Conservation (phyloP, 371 early-diverging fungal species). For the Zopfochytrium polystomum region DNA sequence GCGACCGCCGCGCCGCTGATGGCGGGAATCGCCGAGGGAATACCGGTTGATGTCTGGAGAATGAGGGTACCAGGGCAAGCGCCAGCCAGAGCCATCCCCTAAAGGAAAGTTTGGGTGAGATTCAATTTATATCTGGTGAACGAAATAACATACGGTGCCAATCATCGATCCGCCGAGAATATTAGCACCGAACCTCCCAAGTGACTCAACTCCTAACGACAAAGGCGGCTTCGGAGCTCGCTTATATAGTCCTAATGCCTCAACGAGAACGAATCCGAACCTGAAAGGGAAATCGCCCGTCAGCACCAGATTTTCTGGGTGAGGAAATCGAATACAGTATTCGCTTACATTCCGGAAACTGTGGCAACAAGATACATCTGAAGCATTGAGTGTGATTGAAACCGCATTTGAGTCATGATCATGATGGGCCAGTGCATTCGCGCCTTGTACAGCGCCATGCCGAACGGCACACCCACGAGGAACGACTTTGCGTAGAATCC, state of each 20-base stretch:
- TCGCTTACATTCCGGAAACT: constrained; percentile 12
- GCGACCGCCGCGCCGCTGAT: constrained; percentile 17
- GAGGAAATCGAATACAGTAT: neutral
- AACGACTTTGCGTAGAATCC: neutral
- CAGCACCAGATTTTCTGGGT: neutral
- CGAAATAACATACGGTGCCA: constrained; percentile 10
- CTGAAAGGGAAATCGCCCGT: neutral
- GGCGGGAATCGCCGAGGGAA: constrained; percentile 4
- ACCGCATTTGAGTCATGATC: constrained; percentile 31
- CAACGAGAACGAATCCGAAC: constrained; percentile 1
- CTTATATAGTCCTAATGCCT: constrained; percentile 12
- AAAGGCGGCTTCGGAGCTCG: constrained; percentile 13
- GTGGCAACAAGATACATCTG: constrained; percentile 32
- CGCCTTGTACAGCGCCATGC: constrained; percentile 33
- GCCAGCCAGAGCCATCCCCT: constrained; percentile 36
- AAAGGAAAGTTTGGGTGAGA: neutral
- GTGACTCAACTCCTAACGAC: neutral
- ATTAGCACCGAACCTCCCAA: constrained; percentile 12
- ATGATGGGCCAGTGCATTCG: constrained; percentile 29
- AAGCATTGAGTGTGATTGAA: constrained; percentile 24
- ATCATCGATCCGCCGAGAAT: constrained; percentile 21
- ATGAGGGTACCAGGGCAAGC: constrained; percentile 40
- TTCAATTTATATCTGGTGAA: too few species aligned
- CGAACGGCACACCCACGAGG: constrained; percentile 25
- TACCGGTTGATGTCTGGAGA: constrained; percentile 26